phyloP scores from a whole-genome alignment of 805 yeast genomes.

The Yarrowia sp. region DNA sequence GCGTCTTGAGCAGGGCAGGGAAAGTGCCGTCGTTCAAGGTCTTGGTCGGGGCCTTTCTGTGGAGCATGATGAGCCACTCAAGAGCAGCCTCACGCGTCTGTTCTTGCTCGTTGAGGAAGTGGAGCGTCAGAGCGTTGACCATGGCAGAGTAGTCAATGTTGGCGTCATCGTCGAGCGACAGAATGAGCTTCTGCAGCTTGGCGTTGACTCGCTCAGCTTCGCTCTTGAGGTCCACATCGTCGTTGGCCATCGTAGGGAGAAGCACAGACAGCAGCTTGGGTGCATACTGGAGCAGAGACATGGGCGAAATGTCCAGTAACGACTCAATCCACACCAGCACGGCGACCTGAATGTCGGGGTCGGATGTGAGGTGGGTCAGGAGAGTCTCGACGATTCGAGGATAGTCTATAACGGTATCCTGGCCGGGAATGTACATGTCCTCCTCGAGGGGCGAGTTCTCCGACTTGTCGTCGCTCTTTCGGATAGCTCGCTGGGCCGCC shows the following conservation, averaged over 20 bases:
- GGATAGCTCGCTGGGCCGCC: constrained; percentile 10
- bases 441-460: constrained; percentile 45
- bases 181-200: constrained; percentile 53
- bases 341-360: constrained; percentile 71
- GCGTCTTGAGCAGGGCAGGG: constrained; percentile 71
- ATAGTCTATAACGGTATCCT: constrained; percentile 77
- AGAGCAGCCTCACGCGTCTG: constrained; percentile 78
- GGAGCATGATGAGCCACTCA: constrained; percentile 86
- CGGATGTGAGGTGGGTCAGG: constrained; percentile 72
- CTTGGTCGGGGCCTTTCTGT: constrained; percentile 61
- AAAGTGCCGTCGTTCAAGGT: constrained; percentile 62
- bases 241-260: constrained; percentile 59
- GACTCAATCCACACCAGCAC: constrained; percentile 81
- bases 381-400: constrained; percentile 77
- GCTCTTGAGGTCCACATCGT: constrained; percentile 49
- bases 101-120: constrained; percentile 72
- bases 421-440: constrained; percentile 66
- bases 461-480: constrained; percentile 31
- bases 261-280: constrained; percentile 73
- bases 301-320: constrained; percentile 69
- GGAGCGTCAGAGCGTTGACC: constrained; percentile 67
- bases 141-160: constrained; percentile 55
- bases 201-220: constrained; percentile 58
- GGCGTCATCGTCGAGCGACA: constrained; percentile 41
- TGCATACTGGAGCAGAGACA: constrained; percentile 66